Evolutionary conservation across 176 grass and related monocot species (phyloP).

Genomic region (Oryza brachyantha): DNA sequence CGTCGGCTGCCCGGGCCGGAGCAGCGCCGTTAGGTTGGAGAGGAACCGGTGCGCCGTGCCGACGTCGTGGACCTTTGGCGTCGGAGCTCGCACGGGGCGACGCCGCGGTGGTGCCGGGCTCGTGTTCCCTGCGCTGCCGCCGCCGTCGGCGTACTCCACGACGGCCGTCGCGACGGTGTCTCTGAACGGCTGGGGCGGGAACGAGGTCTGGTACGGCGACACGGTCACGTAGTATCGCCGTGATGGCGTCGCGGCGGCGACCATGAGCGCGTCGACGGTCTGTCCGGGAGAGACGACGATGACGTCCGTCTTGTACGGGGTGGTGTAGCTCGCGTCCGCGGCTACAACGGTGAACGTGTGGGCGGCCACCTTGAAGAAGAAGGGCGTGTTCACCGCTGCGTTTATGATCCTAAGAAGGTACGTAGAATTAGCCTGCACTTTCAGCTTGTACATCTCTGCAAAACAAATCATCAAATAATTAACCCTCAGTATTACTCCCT

Average conservation of each 20-base stretch:
- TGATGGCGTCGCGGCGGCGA: constrained; percentile 5
- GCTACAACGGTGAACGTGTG: constrained; percentile 63
- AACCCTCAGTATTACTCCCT: not conserved
- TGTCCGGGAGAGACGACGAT: constrained; percentile 49
- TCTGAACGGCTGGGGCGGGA: not conserved
- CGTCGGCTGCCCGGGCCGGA: constrained; percentile 1
- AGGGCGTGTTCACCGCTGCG: constrained; percentile 44
- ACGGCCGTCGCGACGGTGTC: constrained; percentile 28
- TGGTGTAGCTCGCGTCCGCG: constrained; percentile 61
- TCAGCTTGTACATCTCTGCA: constrained; percentile 38
- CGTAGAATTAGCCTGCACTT: constrained; percentile 39
- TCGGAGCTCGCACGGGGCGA: not conserved
- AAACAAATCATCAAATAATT: not conserved
- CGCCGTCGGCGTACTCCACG: constrained; percentile 26
- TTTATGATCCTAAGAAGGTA: constrained; percentile 66
- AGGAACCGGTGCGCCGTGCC: constrained; percentile 37
- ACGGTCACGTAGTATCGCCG: constrained; percentile 44
- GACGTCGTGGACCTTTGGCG: constrained; percentile 7
- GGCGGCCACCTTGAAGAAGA: constrained; percentile 57
- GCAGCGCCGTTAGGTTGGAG: constrained; percentile 37
- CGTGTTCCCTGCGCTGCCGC: not conserved
- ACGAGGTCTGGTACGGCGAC: constrained; percentile 34
- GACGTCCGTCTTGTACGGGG: constrained; percentile 44
- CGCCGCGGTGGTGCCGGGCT: too few relatives aligned
- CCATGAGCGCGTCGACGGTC: constrained; percentile 64